Evolutionary conservation across 2,329 filamentous ascomycete species (phyloP).

Genomic region (Clonostachys rhizophaga): DNA sequence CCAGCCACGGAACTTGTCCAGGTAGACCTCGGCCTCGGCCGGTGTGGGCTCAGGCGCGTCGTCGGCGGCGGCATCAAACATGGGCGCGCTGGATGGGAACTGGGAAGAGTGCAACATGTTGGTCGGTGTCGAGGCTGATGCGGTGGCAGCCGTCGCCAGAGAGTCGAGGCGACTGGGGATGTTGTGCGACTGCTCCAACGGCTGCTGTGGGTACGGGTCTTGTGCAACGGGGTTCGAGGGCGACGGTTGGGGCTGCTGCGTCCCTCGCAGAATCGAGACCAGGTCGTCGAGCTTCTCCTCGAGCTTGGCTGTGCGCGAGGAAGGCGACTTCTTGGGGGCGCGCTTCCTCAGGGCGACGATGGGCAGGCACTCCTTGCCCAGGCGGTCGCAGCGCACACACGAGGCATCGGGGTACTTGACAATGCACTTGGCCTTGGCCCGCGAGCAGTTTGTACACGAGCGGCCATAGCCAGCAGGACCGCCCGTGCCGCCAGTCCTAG

Average conservation of each 20-base stretch:
- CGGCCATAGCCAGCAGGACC: conserved; percentile 32
- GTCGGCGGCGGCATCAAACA: not conserved
- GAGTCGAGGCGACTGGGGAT: conserved; percentile 26
- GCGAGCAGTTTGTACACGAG: conserved; percentile 40
- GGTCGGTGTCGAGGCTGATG: conserved; percentile 7
- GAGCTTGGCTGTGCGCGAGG: conserved; percentile 35
- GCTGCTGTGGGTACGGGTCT: not conserved
- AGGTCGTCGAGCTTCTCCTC: conserved; percentile 46
- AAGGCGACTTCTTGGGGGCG: conserved; percentile 21
- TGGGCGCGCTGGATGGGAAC: not conserved
- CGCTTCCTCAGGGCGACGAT: conserved; percentile 34
- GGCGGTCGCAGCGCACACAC: conserved; percentile 36
- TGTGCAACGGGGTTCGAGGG: conserved; percentile 1
- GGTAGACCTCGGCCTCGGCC: conserved; percentile 28
- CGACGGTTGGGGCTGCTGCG: conserved; percentile 6
- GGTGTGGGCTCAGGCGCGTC: conserved; percentile 18
- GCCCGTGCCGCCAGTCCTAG: too few relatives aligned
- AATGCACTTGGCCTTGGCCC: conserved; percentile 44
- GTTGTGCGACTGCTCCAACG: not conserved
- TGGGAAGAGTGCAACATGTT: not conserved
- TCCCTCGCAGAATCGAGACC: conserved; percentile 32
- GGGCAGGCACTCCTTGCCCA: conserved; percentile 41
- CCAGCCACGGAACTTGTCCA: conserved; percentile 34
- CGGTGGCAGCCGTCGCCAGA: conserved; percentile 26
- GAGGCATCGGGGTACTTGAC: conserved; percentile 20